Evolutionary conservation across 306 rosid species (phyloP).

Genomic region (Acacia confusa): DNA sequence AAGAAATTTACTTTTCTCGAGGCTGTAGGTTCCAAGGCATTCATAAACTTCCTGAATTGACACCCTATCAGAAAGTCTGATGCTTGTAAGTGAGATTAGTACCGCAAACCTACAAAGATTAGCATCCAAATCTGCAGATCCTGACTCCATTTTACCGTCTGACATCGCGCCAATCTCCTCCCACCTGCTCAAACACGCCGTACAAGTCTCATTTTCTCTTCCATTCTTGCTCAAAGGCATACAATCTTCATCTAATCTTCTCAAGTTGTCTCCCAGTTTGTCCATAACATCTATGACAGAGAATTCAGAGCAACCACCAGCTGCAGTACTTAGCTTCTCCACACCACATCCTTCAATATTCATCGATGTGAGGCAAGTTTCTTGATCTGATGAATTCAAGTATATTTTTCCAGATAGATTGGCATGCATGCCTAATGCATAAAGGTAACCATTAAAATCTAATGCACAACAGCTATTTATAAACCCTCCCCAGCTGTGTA

Average conservation of each 20-base stretch:
- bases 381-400: slow-evolving; percentile 51
- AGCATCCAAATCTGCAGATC: slow-evolving; percentile 22
- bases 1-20: background rate
- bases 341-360: slow-evolving; percentile 45
- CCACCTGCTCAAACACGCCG: slow-evolving; percentile 51
- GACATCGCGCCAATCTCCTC: slow-evolving; percentile 35
- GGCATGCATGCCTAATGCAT: slow-evolving; percentile 52
- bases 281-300: slow-evolving; percentile 40
- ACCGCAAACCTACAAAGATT: slow-evolving; percentile 57
- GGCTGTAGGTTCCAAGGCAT: slow-evolving; percentile 47
- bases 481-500: slow-evolving; percentile 58
- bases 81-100: slow-evolving; percentile 48
- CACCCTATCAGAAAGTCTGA: slow-evolving; percentile 33
- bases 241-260: slow-evolving; percentile 48
- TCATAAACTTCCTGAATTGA: slow-evolving; percentile 40
- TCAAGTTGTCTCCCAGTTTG: slow-evolving; percentile 40
- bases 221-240: slow-evolving; percentile 24
- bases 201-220: slow-evolving; percentile 36
- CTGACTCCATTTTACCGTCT: slow-evolving; percentile 6
- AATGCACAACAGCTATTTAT: slow-evolving; percentile 41
- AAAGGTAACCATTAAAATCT: slow-evolving; percentile 47
- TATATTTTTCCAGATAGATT: slow-evolving; percentile 48
- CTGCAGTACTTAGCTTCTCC: slow-evolving; percentile 52
- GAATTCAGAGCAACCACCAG: slow-evolving; percentile 58
- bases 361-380: slow-evolving; percentile 31